phyloP scores from a whole-genome alignment of 352 stramenopile species.

The Phytophthora rubi region DNA sequence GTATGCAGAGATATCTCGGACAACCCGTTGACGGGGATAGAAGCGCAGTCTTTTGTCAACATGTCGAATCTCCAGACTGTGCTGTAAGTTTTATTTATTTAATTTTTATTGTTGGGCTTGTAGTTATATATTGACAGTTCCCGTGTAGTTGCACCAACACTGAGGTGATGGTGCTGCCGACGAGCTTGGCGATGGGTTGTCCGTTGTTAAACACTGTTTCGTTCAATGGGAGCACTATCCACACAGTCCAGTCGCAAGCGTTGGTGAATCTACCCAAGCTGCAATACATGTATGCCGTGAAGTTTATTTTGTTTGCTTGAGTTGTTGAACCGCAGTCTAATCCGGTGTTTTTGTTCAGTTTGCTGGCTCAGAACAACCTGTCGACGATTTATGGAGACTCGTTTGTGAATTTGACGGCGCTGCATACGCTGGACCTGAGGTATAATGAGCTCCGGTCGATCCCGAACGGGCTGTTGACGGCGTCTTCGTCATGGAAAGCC shows the following conservation, averaged over 20 bases:
- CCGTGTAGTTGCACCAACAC: constrained; percentile 48
- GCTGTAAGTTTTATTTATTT: constrained; percentile 32
- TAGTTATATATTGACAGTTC: constrained; percentile 4
- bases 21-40: constrained; percentile 63
- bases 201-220: constrained; percentile 41
- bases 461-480: constrained; percentile 45
- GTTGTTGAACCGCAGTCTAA: not conserved
- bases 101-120: not conserved
- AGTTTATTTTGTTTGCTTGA: not conserved
- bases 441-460: constrained; percentile 57
- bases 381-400: constrained; percentile 45
- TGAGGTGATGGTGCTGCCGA: constrained; percentile 42
- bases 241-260: constrained; percentile 48
- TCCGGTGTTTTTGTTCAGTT: constrained; percentile 24
- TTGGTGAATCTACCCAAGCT: constrained; percentile 53
- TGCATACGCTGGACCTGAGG: constrained; percentile 66
- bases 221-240: constrained; percentile 59
- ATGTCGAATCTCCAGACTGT: constrained; percentile 52
- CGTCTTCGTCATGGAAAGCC: constrained; percentile 56
- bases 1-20: constrained; percentile 53
- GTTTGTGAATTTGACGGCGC: constrained; percentile 52
- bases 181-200: constrained; percentile 44
- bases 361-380: constrained; percentile 54
- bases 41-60: constrained; percentile 51
- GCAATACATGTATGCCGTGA: constrained; percentile 41